Evolutionary conservation across 768 basidiomycete genomes (phyloP).

Genomic region (Tulasnella sp.): DNA sequence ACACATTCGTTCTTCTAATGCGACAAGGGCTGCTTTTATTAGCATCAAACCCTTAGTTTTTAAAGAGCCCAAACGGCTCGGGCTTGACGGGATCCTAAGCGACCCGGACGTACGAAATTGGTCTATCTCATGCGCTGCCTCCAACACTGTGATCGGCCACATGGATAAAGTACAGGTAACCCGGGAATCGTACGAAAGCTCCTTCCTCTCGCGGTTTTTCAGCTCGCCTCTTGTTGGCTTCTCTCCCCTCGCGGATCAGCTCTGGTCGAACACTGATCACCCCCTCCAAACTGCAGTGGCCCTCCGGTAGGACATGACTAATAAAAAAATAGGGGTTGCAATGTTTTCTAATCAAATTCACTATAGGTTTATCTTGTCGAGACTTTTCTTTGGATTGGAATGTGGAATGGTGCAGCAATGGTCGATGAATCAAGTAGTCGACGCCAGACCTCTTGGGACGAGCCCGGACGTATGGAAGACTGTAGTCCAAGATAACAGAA

Average conservation of each 20-base stretch:
- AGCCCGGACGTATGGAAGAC: slow-evolving; percentile 58
- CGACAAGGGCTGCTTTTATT: neutral
- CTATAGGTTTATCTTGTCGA: slow-evolving; percentile 2
- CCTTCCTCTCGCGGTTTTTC: neutral
- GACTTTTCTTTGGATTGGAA: neutral
- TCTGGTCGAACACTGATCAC: slow-evolving; percentile 63
- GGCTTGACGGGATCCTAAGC: neutral
- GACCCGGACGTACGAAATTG: neutral
- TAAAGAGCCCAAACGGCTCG: neutral
- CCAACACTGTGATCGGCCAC: neutral
- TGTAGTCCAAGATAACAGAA: slow-evolving; percentile 34
- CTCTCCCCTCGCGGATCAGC: slow-evolving; percentile 48
- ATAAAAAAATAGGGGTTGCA: neutral
- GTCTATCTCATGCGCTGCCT: neutral
- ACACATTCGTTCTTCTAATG: neutral
- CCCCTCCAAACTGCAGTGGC: slow-evolving; percentile 55
- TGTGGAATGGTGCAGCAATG: slow-evolving; percentile 33
- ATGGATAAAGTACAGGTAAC: neutral
- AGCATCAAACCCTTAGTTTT: neutral
- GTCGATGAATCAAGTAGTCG: slow-evolving; percentile 44
- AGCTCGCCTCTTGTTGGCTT: slow-evolving; percentile 36
- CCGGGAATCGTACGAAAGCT: neutral
- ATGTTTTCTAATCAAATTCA: neutral
- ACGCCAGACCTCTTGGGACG: slow-evolving; percentile 46
- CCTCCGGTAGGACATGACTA: slow-evolving; percentile 47